Evolutionary conservation across 352 stramenopile genomes (phyloP).

Genomic region (Phytophthora sojae): DNA sequence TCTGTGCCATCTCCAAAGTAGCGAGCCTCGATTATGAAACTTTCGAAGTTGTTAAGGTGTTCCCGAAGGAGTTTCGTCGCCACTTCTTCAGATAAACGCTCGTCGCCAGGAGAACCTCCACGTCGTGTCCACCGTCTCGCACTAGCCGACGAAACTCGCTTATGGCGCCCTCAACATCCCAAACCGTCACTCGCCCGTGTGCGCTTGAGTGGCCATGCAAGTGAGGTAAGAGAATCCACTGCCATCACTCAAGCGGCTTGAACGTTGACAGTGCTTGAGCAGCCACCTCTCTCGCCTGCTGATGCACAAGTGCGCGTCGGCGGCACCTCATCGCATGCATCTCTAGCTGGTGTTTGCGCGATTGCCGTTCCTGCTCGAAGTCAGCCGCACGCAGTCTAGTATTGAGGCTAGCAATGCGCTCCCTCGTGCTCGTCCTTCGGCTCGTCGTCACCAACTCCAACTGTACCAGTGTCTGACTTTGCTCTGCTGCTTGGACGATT

Average conservation of each 20-base stretch:
- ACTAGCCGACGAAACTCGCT: not conserved
- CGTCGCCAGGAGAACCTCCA: not conserved
- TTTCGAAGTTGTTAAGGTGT: not conserved
- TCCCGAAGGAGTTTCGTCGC: not conserved
- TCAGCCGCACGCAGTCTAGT: conserved; percentile 5
- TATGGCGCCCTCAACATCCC: not conserved
- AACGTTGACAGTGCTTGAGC: conserved; percentile 8
- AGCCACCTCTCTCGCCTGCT: conserved; percentile 25
- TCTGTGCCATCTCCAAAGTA: not conserved
- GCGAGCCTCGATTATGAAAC: not conserved
- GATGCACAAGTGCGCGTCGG: conserved; percentile 31
- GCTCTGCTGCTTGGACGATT: conserved; percentile 19
- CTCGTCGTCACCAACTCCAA: conserved; percentile 35
- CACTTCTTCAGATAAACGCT: not conserved
- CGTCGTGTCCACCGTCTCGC: not conserved
- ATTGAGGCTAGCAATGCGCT: conserved; percentile 31
- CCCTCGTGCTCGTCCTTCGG: conserved; percentile 8
- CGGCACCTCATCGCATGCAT: conserved; percentile 17
- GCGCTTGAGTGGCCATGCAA: too few species aligned
- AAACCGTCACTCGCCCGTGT: not conserved
- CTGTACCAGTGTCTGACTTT: conserved; percentile 40
- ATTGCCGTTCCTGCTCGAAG: conserved; percentile 21
- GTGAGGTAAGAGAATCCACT: not conserved
- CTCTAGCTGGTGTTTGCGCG: conserved; percentile 7
- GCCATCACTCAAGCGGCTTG: not conserved